A percentile compares a stretch with the other conserved stretches of the same genome.
phyloP scores from a whole-genome alignment of 2,329 filamentous ascomycete genomes.

The Ophiostoma sp. region DNA sequence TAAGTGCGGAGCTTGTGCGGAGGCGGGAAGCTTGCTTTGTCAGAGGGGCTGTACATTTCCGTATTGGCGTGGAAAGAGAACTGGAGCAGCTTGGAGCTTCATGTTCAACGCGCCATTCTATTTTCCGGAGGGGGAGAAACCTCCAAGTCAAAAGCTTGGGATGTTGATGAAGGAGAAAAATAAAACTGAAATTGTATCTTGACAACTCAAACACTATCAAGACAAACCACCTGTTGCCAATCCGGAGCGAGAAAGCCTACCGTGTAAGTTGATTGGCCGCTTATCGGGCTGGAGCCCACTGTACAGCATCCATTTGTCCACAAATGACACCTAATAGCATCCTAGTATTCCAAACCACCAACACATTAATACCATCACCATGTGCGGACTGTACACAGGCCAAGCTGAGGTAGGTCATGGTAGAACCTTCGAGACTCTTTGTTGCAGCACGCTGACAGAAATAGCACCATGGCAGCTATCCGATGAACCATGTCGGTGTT shows the following conservation, averaged over 20 bases:
- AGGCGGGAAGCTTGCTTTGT: background rate
- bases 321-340: background rate
- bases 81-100: background rate
- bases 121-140: background rate
- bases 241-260: too few species aligned
- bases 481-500: constrained; percentile 17
- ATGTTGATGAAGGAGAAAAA: background rate
- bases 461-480: constrained; percentile 15
- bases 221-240: background rate
- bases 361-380: background rate
- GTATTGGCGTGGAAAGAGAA: background rate
- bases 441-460: background rate
- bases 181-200: background rate
- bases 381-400: constrained; percentile 4
- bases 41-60: constrained; percentile 12
- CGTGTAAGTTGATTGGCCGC: constrained; percentile 2
- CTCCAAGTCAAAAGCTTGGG: background rate
- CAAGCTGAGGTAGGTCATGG: background rate
- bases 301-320: too few species aligned
- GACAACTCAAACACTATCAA: background rate
- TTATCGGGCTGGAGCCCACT: background rate
- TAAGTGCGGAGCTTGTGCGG: background rate
- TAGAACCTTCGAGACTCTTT: background rate
- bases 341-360: background rate
- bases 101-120: background rate